Evolutionary conservation across 306 rosid species (phyloP).

Genomic region (Begonia fuchsioides): DNA sequence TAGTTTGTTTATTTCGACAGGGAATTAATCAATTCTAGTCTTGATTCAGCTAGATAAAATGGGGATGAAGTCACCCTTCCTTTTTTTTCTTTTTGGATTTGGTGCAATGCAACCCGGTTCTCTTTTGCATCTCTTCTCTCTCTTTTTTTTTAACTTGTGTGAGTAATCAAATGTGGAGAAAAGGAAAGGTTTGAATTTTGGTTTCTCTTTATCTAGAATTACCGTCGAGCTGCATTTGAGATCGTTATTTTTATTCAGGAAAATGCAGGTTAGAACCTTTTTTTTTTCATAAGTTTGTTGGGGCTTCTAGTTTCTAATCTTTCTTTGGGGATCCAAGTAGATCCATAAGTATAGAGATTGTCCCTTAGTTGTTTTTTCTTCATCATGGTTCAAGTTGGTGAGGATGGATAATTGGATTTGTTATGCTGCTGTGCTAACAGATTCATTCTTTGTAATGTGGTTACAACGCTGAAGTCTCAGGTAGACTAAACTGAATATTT

Average conservation of each 20-base stretch:
- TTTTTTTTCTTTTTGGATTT: slow-evolving; percentile 1
- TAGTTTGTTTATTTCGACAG: not conserved
- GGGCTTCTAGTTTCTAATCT: not conserved
- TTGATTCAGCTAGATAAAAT: not conserved
- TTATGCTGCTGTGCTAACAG: too few relatives aligned
- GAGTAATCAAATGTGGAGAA: not conserved
- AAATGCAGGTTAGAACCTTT: too few relatives aligned
- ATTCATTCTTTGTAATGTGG: too few relatives aligned
- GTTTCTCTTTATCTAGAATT: not conserved
- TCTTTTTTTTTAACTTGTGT: not conserved
- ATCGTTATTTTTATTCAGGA: too few relatives aligned
- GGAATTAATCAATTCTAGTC: not conserved
- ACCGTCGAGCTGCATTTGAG: too few relatives aligned
- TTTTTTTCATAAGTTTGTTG: too few relatives aligned
- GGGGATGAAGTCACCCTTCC: not conserved
- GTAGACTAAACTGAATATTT: too few relatives aligned
- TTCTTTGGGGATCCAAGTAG: not conserved
- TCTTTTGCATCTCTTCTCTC: not conserved
- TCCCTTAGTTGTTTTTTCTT: not conserved
- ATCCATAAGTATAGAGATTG: not conserved
- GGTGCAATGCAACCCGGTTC: not conserved
- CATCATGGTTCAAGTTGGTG: not conserved
- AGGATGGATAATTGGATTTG: not conserved
- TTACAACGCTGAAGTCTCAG: too few relatives aligned
- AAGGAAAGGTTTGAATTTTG: not conserved